phyloP scores from a whole-genome alignment of 179 eudicot genomes.

The Dionaea muscipula region DNA sequence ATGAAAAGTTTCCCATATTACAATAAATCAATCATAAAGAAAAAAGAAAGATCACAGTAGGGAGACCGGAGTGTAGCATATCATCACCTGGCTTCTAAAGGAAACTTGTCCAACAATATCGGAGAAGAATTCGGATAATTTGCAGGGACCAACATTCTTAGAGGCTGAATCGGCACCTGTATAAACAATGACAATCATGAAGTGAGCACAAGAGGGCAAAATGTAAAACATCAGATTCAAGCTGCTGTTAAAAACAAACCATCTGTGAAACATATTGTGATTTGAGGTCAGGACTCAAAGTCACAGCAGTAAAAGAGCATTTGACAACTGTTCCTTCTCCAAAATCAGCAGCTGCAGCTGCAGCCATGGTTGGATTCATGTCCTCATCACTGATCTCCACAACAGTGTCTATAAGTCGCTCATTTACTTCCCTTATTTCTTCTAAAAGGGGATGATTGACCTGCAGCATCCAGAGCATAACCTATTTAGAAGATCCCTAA shows the following conservation, averaged over 20 bases:
- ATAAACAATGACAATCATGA: conserved; percentile 13
- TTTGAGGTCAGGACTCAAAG: conserved; percentile 71
- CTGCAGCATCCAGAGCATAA: too few species aligned
- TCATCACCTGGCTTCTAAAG: conserved; percentile 65
- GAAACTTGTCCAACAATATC: conserved; percentile 74
- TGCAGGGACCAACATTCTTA: conserved; percentile 68
- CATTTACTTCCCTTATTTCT: conserved; percentile 75
- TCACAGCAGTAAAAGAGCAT: conserved; percentile 71
- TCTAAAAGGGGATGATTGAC: conserved; percentile 63
- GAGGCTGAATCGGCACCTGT: conserved; percentile 89
- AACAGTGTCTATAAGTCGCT: conserved; percentile 68
- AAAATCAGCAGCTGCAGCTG: conserved; percentile 48
- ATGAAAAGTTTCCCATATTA: too few species aligned
- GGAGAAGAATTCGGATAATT: conserved; percentile 89
- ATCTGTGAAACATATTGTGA: conserved; percentile 78
- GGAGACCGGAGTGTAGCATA: background rate
- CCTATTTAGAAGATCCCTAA: too few species aligned
- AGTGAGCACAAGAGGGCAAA: conserved; percentile 4
- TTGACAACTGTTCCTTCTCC: conserved; percentile 75
- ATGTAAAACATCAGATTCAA: background rate
- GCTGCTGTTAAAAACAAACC: conserved; percentile 28
- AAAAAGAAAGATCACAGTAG: background rate
- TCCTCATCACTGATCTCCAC: conserved; percentile 75
- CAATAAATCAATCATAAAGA: background rate
- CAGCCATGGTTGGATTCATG: conserved; percentile 50